A percentile compares a stretch with the other conserved stretches of the same genome.
phyloP scores from a whole-genome alignment of 768 basidiomycete genomes.

The Rhizopogon roseolus region DNA sequence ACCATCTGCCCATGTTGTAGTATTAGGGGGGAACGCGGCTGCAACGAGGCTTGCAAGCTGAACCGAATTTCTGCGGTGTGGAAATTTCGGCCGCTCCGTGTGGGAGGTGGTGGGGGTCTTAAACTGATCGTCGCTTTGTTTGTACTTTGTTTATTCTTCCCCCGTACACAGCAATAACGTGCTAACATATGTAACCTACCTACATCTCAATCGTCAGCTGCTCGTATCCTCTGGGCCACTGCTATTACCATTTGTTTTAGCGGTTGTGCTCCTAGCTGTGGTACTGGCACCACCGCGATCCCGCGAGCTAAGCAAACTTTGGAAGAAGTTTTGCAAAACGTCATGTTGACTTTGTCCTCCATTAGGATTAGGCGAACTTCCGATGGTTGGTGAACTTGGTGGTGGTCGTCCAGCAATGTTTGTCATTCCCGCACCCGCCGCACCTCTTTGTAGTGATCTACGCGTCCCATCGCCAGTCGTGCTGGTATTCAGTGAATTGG shows the following conservation, averaged over 20 bases:
- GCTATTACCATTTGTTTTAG: slow-evolving; percentile 31
- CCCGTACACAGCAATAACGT: slow-evolving; percentile 3
- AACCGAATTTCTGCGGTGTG: slow-evolving; percentile 1
- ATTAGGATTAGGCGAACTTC: slow-evolving; percentile 36
- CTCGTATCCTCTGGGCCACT: slow-evolving; percentile 34
- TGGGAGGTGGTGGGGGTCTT: slow-evolving; percentile 6
- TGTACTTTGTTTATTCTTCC: slow-evolving; percentile 10
- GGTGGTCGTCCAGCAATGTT: slow-evolving; percentile 30
- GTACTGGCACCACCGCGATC: slow-evolving; percentile 42
- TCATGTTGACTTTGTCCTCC: slow-evolving; percentile 73
- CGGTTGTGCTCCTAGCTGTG: slow-evolving; percentile 19
- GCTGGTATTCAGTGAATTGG: slow-evolving; percentile 29
- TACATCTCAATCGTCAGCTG: slow-evolving; percentile 9
- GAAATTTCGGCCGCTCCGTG: slow-evolving; percentile 4
- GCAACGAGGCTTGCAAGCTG: slow-evolving; percentile 21
- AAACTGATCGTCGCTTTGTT: slow-evolving; percentile 8
- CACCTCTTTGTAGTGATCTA: slow-evolving; percentile 25
- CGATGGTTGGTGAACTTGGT: slow-evolving; percentile 36
- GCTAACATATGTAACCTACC: too few relatives aligned
- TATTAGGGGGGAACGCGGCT: slow-evolving; percentile 4
- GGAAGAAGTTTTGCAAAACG: slow-evolving; percentile 85
- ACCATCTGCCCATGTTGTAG: slow-evolving; percentile 70
- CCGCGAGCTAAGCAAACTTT: slow-evolving; percentile 70
- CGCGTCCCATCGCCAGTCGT: slow-evolving; percentile 30
- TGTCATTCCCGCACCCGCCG: slow-evolving; percentile 31